These are phyloP conservation scores for Neurospora sp. DNA, from an alignment of 2,329 filamentous ascomycete genomes.

Conservation along the genomic window DNA sequence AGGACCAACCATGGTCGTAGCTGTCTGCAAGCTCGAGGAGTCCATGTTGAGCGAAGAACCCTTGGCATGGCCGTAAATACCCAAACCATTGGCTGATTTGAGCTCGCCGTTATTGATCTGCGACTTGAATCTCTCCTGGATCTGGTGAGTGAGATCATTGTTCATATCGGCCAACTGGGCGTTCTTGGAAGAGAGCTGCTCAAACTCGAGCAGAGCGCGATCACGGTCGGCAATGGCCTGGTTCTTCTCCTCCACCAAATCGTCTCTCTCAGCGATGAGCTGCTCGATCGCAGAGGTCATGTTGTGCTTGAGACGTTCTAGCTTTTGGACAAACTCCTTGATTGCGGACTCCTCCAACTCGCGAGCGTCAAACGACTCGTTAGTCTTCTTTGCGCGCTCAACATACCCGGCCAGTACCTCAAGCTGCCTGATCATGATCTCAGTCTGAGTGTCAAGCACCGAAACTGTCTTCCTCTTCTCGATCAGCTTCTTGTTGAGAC, in stretches of 20 bases:
- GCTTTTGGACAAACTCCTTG: constrained; percentile 76
- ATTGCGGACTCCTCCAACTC: constrained; percentile 84
- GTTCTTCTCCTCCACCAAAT: constrained; percentile 75
- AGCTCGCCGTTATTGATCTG: constrained; percentile 45
- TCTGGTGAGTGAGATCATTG: constrained; percentile 87
- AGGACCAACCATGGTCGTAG: constrained; percentile 48
- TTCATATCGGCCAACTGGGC: constrained; percentile 90
- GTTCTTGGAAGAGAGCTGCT: constrained; percentile 90
- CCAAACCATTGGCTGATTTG: constrained; percentile 43
- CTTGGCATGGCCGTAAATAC: constrained; percentile 46
- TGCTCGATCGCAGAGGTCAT: constrained; percentile 51
- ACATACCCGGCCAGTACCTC: constrained; percentile 85
- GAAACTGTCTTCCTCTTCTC: constrained; percentile 96
- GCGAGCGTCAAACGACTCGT: constrained; percentile 68
- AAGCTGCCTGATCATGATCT: constrained; percentile 88
- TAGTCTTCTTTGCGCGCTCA: constrained; percentile 73
- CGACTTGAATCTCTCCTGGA: constrained; percentile 85
- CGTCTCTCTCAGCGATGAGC: constrained; percentile 63
- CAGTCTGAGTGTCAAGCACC: constrained; percentile 84
- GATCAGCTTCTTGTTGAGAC: constrained; percentile 75
- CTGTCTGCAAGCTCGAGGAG: constrained; percentile 43
- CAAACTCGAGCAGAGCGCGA: constrained; percentile 88
- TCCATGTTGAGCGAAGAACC: constrained; percentile 45
- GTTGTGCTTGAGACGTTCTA: constrained; percentile 50
- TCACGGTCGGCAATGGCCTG: constrained; percentile 79